Evolutionary conservation across 306 rosid genomes (phyloP).

Genomic region (Cyclanthera cordifolia): DNA sequence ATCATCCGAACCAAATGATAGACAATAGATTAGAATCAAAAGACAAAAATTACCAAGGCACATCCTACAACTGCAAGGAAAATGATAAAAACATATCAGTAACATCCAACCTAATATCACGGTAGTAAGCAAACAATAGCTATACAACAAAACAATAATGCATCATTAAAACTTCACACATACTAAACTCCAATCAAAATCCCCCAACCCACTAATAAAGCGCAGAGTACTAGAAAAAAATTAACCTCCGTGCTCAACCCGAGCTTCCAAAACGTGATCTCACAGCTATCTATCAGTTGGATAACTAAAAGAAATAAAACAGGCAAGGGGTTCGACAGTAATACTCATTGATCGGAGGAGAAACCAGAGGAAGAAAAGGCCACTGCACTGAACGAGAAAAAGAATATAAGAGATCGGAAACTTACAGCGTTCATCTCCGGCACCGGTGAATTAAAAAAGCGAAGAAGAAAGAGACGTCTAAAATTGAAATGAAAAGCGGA

Average conservation of each 20-base stretch:
- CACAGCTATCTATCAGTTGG: no score
- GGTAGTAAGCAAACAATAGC: background rate
- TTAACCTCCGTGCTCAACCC: no score
- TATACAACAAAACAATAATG: background rate
- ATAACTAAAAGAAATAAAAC: no score
- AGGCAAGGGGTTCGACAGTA: background rate
- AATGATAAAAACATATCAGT: background rate
- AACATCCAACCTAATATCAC: background rate
- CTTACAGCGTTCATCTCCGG: slow-evolving; percentile 38
- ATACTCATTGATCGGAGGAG: slow-evolving; percentile 11
- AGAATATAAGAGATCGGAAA: slow-evolving; percentile 15
- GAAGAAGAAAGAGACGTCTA: no score
- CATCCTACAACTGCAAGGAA: background rate
- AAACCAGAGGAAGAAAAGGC: background rate
- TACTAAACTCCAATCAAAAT: background rate
- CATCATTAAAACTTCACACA: background rate
- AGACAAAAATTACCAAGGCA: background rate
- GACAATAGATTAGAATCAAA: no score
- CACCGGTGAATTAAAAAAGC: slow-evolving; percentile 31
- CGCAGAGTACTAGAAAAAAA: no score
- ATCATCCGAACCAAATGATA: background rate
- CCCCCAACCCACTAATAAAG: no score
- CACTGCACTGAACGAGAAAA: no score
- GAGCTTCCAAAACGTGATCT: no score
- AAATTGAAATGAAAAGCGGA: no score